phyloP scores from a whole-genome alignment of 148 eudicot species.

The Camellia sinensis region DNA sequence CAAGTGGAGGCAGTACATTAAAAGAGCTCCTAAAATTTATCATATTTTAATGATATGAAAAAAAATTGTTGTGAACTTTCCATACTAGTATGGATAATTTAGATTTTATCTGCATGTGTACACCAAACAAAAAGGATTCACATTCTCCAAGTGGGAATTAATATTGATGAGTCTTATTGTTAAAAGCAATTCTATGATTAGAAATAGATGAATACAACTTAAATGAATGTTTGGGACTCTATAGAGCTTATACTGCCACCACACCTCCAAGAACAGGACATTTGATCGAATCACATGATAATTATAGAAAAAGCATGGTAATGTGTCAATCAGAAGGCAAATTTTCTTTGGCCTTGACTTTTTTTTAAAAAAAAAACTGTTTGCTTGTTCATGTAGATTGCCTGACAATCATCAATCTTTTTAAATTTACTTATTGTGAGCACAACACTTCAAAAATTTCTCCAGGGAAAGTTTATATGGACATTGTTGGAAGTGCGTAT shows the following conservation, averaged over 20 bases:
- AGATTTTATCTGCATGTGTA: background rate
- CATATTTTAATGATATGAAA: background rate
- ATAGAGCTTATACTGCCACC: background rate
- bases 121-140: background rate
- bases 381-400: background rate
- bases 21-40: background rate
- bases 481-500: slow-evolving; percentile 81
- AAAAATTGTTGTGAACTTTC: background rate
- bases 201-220: slow-evolving; percentile 1
- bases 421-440: background rate
- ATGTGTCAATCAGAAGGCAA: background rate
- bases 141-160: background rate
- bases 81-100: background rate
- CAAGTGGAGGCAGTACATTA: background rate
- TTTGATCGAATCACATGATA: background rate
- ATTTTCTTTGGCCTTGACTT: background rate
- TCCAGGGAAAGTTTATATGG: slow-evolving; percentile 60
- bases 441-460: slow-evolving; percentile 3
- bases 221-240: background rate
- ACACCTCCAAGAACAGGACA: background rate
- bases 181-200: background rate
- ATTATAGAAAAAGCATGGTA: background rate
- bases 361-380: background rate
- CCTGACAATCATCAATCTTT: background rate
- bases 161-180: no score